A percentile compares a stretch with the other conserved stretches of the same genome.
Conservation (phyloP, 495 filamentous ascomycete species). For the Penicillium lagena region DNA sequence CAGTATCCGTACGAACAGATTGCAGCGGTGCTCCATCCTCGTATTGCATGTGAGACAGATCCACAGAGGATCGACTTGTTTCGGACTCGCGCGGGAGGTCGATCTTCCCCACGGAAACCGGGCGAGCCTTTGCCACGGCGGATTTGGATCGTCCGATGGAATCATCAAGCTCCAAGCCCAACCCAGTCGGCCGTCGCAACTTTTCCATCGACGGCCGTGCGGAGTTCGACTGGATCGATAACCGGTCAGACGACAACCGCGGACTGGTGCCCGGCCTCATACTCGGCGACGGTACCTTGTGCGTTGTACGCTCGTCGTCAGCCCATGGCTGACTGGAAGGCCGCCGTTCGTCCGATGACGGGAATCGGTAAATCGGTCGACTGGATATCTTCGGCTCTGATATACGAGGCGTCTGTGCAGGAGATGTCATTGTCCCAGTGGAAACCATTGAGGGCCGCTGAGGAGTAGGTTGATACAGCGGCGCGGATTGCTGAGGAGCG, state of each 20-base stretch:
- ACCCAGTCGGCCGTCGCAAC: conserved; percentile 45
- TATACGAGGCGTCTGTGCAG: conserved; percentile 52
- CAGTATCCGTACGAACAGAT: conserved; percentile 31
- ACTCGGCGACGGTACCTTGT: conserved; percentile 25
- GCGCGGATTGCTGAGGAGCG: conserved; percentile 21
- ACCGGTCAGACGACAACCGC: conserved; percentile 37
- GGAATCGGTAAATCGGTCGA: conserved; percentile 58
- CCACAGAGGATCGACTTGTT: conserved; percentile 31
- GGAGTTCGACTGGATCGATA: conserved; percentile 56
- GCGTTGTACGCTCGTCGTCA: conserved; percentile 19
- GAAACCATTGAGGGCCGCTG: conserved; percentile 74
- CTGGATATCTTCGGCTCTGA: conserved; percentile 31
- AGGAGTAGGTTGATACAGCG: conserved; percentile 53
- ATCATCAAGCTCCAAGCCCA: conserved; percentile 53
- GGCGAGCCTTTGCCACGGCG: conserved; percentile 56
- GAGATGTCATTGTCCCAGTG: conserved; percentile 86
- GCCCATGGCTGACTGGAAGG: conserved; percentile 49
- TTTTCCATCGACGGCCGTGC: conserved; percentile 75
- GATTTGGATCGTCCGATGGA: conserved; percentile 55
- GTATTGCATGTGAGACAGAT: conserved; percentile 28
- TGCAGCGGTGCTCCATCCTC: conserved; percentile 32
- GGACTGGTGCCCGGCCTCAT: conserved; percentile 41
- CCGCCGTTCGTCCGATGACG: conserved; percentile 46
- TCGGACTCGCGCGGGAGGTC: conserved; percentile 67
- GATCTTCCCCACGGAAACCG: conserved; percentile 69